A percentile compares a stretch with the other conserved stretches of the same genome.
phyloP scores from a whole-genome alignment of 2,329 filamentous ascomycete species.

The Colletotrichum cuscutae region DNA sequence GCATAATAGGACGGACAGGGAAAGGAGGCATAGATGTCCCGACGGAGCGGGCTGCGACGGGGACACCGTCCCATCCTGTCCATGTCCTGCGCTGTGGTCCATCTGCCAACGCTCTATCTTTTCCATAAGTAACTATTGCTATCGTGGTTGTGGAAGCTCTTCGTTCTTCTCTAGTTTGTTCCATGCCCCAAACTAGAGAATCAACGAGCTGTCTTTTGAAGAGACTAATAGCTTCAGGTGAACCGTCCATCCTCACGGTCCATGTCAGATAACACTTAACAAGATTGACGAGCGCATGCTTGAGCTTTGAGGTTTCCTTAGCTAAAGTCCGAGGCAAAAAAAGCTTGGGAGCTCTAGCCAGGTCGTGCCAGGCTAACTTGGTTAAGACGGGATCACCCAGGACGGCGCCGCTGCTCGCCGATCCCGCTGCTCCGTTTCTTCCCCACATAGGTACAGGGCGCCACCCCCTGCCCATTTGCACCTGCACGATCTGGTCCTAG shows the following conservation, averaged over 20 bases:
- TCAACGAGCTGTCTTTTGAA: not conserved
- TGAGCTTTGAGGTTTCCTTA: not conserved
- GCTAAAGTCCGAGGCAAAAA: not conserved
- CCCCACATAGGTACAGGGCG: slow-evolving; percentile 16
- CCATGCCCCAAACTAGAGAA: not conserved
- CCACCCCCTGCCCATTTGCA: slow-evolving; percentile 14
- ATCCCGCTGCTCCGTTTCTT: slow-evolving; percentile 2
- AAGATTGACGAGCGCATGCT: not conserved
- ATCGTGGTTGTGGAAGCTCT: not conserved
- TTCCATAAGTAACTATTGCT: not conserved
- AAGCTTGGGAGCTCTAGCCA: not conserved
- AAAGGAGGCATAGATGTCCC: slow-evolving; percentile 28
- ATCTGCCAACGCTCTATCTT: not conserved
- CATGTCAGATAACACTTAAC: no score
- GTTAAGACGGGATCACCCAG: not conserved
- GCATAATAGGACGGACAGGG: slow-evolving; percentile 4
- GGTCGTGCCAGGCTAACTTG: not conserved
- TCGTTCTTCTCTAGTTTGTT: not conserved
- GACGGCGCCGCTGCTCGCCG: not conserved
- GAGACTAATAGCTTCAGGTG: not conserved
- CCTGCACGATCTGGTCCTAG: not conserved
- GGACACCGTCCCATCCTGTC: not conserved
- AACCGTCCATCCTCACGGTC: not conserved
- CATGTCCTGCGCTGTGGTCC: not conserved
- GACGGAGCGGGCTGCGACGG: slow-evolving; percentile 16